Base-by-base conservation (phyloP, 106 monocot species). In the Allium cepa region DNA sequence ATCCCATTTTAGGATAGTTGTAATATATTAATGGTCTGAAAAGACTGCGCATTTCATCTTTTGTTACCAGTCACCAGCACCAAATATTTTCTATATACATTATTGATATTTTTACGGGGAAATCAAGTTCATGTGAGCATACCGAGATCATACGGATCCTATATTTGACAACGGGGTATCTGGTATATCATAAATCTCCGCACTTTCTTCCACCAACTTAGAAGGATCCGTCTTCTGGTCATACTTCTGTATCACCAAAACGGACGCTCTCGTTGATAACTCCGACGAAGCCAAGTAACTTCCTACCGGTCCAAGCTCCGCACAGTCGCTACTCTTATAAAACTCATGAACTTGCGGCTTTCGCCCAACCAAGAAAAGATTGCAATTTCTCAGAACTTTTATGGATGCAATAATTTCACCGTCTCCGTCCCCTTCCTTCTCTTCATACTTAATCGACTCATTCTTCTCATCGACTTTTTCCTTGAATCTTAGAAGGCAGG, bases 221-320 rank as follows among this genome's bases (percentile, higher is more conserved):
- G 67, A 56, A 4, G 57, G 11, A 8, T 66, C 63, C 0, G 57
- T 53, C 12, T 26, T 77, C 7, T 63, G 60, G 28, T 74, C 55
- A 57, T 82, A 70, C 53, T 28, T 53, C 73, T 82, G 77, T 27
- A 82, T 67, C 15, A 78, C 74, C 28, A 82, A 10, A 26, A 78
- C 82, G 11, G 82, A 82, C 9, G 74, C 70, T 15, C 63, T 69
- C 8, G 77, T 62, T 50, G 77, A 82, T 53, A 81, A 73, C 27
- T 81, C 81, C 18, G 77, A 15, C 28, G 77, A 66, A 0, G 72
- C 73, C 36, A 82, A 60, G 63, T 81, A 81, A 69, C 76, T 73
- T 2, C 80, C 80, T 12, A 81, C 76, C 14, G 71, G 72, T 7
- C 80, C 80, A 7, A 81, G 71, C 57, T 81, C 80, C 49, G 62